Percentiles rank a stretch among this genome's conserved stretches.
Conservation (phyloP, 306 rosid genomes). For the Echinosophora koreensis region DNA sequence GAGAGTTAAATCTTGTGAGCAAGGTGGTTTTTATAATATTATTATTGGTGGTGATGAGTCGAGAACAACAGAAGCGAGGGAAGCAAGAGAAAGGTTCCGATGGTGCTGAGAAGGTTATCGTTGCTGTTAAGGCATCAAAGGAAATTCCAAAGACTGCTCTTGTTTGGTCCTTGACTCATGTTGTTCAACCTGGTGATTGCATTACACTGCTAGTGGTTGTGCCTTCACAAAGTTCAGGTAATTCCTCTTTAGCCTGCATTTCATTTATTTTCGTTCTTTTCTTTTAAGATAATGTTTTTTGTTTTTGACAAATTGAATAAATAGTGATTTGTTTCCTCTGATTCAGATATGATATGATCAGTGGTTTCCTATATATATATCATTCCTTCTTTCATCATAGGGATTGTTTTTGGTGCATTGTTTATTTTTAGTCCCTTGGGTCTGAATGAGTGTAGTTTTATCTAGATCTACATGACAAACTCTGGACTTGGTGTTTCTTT, state of each 20-base stretch:
- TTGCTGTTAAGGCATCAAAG: constrained; percentile 90
- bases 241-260: constrained; percentile 37
- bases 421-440: not conserved
- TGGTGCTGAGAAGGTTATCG: constrained; percentile 88
- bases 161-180: constrained; percentile 97
- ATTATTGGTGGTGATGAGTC: constrained; percentile 62
- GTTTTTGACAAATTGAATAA: too few species aligned
- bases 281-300: too few species aligned
- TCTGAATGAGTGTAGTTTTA: not conserved
- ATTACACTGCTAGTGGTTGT: constrained; percentile 93
- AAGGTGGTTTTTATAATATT: constrained; percentile 33
- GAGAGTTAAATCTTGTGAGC: constrained; percentile 51
- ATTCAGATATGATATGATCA: constrained; percentile 20
- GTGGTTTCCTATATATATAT: not conserved
- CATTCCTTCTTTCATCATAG: not conserved
- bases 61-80: constrained; percentile 74
- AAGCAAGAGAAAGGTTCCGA: constrained; percentile 83
- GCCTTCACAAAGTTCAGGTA: constrained; percentile 90
- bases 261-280: constrained; percentile 31
- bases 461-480: not conserved
- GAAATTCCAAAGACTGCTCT: constrained; percentile 96
- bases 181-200: constrained; percentile 98
- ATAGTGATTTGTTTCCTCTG: constrained; percentile 17
- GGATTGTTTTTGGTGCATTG: not conserved
- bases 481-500: constrained; percentile 1